Base-by-base conservation (phyloP, 495 filamentous ascomycete species). In the Neurospora sp. region DNA sequence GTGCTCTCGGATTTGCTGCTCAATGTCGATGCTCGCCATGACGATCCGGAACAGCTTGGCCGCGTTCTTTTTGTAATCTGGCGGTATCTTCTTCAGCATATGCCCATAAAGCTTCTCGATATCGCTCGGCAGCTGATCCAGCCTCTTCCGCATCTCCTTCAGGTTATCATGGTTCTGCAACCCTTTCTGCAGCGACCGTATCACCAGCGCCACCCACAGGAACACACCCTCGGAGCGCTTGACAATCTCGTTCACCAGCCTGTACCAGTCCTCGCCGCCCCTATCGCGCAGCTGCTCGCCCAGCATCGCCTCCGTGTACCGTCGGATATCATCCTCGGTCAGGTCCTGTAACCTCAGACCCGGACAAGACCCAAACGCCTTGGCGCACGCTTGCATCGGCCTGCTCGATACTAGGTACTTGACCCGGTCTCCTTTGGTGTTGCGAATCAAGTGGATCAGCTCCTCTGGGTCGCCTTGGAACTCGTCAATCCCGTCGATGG, bases 401-500 rank as follows among this genome's bases (percentile, higher is more conserved):
- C 68, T 38, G 68, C 68, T 69, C 4, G 68, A 69, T 12, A 69
- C 37, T 1, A 69, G 31, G 22, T 39, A 69, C 39, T 69, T 69
- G 31, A 69, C 18, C n/a, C 39, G 5, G 0, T 38, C 37, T 1
- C n/a, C 35, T 5, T 14, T 69, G 4, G 68, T 69, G 68, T 38
- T 59, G 42, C 39, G 27, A 10, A 81, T 70, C 2, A 80, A 53
- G 41, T 74, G 46, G 22, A 69, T 59, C 11, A 79, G 38, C 0
- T 70, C 72, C 27, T 68, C 69, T 7, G 37, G 72, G 44, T 77
- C 70, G 5, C 77, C 83, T 2, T 80, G 71, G 71, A 76, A 84
- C 69, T 87, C 85, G 68, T 86, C 85, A 0, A 87, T 74, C 2
- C 84, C 85, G 72, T 87, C 86, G 41, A 88, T 81, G 4, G 68